Conservation (phyloP, 139 green algal genomes). For the Haematococcus sp. region DNA sequence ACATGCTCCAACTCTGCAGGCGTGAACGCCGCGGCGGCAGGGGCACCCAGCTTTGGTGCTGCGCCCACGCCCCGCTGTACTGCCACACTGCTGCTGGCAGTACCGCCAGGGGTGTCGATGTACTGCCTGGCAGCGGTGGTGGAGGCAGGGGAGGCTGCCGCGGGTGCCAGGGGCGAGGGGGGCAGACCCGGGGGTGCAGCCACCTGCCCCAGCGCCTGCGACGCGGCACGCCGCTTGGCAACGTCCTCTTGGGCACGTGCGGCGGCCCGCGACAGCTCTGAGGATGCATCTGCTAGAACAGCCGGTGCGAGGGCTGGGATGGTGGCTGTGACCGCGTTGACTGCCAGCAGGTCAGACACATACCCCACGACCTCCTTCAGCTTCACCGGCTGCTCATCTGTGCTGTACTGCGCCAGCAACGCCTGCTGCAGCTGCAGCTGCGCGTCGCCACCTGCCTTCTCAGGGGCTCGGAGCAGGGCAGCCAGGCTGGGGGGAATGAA, state of each 20-base stretch:
- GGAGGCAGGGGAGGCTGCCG: too few species aligned
- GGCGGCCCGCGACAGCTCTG: background rate
- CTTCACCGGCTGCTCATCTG: conserved; percentile 35
- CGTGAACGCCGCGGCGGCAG: background rate
- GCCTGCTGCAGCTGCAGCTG: conserved; percentile 40
- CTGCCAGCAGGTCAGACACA: conserved; percentile 22
- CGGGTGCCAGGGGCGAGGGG: too few species aligned
- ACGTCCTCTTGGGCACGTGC: background rate
- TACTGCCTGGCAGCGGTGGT: too few species aligned
- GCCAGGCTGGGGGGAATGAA: background rate
- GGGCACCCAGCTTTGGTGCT: background rate
- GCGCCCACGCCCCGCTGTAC: too few species aligned
- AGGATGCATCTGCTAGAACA: background rate
- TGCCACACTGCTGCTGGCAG: too few species aligned
- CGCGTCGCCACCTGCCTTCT: background rate
- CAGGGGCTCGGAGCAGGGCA: background rate
- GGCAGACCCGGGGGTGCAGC: too few species aligned
- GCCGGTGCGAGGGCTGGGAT: background rate
- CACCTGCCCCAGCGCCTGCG: too few species aligned
- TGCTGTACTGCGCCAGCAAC: conserved; percentile 46
- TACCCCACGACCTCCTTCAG: conserved; percentile 28
- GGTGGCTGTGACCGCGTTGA: conserved; percentile 21
- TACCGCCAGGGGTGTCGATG: too few species aligned
- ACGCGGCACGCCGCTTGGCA: too few species aligned
- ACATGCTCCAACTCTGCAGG: conserved; percentile 3